Conservation (phyloP, 2,329 filamentous ascomycete genomes). For the Penicillium concentricum region DNA sequence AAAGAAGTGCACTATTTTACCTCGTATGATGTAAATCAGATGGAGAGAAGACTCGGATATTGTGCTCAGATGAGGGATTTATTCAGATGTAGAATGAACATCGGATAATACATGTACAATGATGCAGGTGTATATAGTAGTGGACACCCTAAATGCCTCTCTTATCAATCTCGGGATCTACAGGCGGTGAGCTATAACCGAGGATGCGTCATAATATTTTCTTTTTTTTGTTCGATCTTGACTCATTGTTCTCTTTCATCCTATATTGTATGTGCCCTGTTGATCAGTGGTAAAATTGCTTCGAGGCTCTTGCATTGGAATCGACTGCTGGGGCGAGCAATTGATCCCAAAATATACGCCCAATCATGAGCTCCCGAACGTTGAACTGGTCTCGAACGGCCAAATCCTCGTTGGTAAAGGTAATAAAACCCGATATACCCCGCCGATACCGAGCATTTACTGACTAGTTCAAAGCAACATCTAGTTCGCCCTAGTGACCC, state of each 20-base stretch:
- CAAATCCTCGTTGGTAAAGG: conserved; percentile 31
- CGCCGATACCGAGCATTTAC: not conserved
- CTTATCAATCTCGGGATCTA: conserved; percentile 12
- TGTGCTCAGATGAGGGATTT: too few species aligned
- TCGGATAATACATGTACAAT: too few species aligned
- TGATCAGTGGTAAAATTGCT: conserved; percentile 10
- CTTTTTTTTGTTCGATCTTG: conserved; percentile 6
- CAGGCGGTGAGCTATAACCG: conserved; percentile 11
- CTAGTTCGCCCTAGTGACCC: conserved; percentile 18
- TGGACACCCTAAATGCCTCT: conserved; percentile 1
- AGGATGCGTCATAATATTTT: conserved; percentile 10
- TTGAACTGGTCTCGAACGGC: conserved; percentile 32
- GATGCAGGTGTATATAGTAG: not conserved
- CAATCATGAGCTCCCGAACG: conserved; percentile 38
- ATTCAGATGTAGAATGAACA: too few species aligned
- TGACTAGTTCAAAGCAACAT: conserved; percentile 22
- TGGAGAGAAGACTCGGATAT: too few species aligned
- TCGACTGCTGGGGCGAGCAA: conserved; percentile 2
- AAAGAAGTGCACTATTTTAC: too few species aligned
- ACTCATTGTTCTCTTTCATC: not conserved
- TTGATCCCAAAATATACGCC: not conserved
- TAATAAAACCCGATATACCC: conserved; percentile 10
- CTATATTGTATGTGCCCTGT: conserved; percentile 10
- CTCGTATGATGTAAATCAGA: too few species aligned
- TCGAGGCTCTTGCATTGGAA: not conserved